Conservation (phyloP, 495 filamentous ascomycete species). For the Filosporella fistucella region DNA sequence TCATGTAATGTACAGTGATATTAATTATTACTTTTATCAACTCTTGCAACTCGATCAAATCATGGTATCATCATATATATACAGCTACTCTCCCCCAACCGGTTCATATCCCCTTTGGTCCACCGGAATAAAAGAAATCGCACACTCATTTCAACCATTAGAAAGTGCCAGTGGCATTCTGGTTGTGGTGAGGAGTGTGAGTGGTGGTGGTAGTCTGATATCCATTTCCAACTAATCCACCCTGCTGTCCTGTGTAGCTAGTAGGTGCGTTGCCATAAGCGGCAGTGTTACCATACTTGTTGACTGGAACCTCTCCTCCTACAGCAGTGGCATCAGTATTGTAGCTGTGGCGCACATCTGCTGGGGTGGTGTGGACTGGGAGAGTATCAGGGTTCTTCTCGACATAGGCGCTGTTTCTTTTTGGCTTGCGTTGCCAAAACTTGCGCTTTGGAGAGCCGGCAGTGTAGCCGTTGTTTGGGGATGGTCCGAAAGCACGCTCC, state of each 20-base stretch:
- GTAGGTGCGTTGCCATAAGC: neutral
- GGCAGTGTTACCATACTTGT: conserved; percentile 17
- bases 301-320: conserved; percentile 10
- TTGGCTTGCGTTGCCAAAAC: conserved; percentile 42
- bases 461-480: conserved; percentile 74
- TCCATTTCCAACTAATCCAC: conserved; percentile 3
- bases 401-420: conserved; percentile 31
- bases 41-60: neutral
- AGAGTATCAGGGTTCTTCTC: conserved; percentile 32
- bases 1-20: conserved; percentile 1
- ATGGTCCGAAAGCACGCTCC: conserved; percentile 75
- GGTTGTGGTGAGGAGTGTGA: neutral
- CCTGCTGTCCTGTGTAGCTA: neutral
- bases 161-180: conserved; percentile 11
- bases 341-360: conserved; percentile 15
- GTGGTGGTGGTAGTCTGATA: conserved; percentile 14
- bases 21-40: neutral
- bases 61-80: conserved; percentile 7
- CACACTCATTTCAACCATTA: conserved; percentile 1
- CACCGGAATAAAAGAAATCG: neutral
- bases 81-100: neutral
- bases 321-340: conserved; percentile 20
- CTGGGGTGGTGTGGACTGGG: conserved; percentile 21
- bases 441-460: conserved; percentile 49
- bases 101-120: neutral